Evolutionary conservation across 768 basidiomycete genomes (phyloP), one percentile per base, ranked within the genome.

Genomic region (Tremella mesenterica): DNA sequence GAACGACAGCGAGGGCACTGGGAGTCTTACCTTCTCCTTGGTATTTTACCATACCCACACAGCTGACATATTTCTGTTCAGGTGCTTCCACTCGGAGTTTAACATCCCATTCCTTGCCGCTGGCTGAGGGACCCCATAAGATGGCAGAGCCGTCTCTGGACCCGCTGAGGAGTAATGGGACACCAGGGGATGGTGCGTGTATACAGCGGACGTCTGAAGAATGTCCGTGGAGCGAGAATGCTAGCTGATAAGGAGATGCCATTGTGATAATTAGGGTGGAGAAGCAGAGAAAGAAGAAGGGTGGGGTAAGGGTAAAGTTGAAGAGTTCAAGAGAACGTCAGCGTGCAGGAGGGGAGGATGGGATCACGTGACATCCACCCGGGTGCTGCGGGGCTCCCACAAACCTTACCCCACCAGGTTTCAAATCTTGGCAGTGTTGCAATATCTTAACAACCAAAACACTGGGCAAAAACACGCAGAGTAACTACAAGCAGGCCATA

Each of bases 141-240:
- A 92, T 88, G 60, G 89, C 86, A 36, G 89, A 88, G 14, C 86
- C 78, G 78, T 96, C 92, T 69, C 92, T 83, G 43, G 92, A 95
- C 56, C 85, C 86, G 20, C 91, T 95, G 57, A 97, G 78, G 59
- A 96, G 76, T 2, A 69, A 44, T 4, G 67, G 67, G 58, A 89
- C 79, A 61, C 82, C 77, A 72, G 86, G 77, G 26, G 81, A 81
- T 30, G 89, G 87, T 39, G 87, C 82, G 49, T 76, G 81, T 57
- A 96, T 77, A 30, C 82, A 85, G 67, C 89, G 85, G 60, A 88
- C 87, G 76, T 89, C 87, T 49, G 82, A 78, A 7, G 83, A 79
- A 72, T 90, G 88, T 30, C 78, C 82, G 45, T 72, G 70, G 49
- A 90, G 75, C 10, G 83, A 81, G 33, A 85, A 83, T 49, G 88